These are phyloP conservation scores for Martensiomyces pterosporus DNA, from an alignment of 192 early-diverging fungal species.

Conservation along the genomic window DNA sequence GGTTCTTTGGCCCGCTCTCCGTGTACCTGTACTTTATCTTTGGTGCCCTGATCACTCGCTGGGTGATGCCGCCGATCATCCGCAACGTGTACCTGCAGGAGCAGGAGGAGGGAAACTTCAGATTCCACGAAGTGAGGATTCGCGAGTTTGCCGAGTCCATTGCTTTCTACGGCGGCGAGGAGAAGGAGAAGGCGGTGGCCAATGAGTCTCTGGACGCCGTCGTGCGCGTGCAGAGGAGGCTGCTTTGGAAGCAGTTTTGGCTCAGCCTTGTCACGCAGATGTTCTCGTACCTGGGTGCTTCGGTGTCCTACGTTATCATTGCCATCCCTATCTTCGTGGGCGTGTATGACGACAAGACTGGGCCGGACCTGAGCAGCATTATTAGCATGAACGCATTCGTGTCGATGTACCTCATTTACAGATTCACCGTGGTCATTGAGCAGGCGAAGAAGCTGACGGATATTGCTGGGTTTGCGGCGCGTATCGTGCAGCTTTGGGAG, in stretches of 20 bases:
- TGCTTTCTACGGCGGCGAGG: slow-evolving; percentile 76
- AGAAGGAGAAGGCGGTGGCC: slow-evolving; percentile 55
- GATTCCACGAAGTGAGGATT: slow-evolving; percentile 69
- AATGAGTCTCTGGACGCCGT: slow-evolving; percentile 55
- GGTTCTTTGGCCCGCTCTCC: slow-evolving; percentile 61
- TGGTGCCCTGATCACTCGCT: slow-evolving; percentile 57
- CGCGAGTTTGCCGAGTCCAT: slow-evolving; percentile 75
- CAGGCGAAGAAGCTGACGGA: slow-evolving; percentile 67
- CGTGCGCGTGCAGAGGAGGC: slow-evolving; percentile 50
- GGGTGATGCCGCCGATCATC: slow-evolving; percentile 72
- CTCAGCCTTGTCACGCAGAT: slow-evolving; percentile 54
- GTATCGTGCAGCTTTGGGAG: slow-evolving; percentile 78
- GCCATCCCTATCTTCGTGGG: slow-evolving; percentile 79
- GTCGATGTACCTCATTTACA: slow-evolving; percentile 79
- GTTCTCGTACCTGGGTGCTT: slow-evolving; percentile 73
- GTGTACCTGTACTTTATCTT: slow-evolving; percentile 72
- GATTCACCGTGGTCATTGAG: slow-evolving; percentile 67
- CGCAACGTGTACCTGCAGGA: slow-evolving; percentile 70
- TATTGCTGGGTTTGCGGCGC: slow-evolving; percentile 76
- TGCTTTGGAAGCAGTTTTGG: slow-evolving; percentile 52
- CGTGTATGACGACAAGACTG: slow-evolving; percentile 64
- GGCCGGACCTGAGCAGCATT: slow-evolving; percentile 66
- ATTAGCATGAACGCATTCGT: slow-evolving; percentile 81
- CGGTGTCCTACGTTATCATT: slow-evolving; percentile 77
- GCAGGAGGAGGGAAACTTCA: slow-evolving; percentile 75